Percentiles rank a stretch among this genome's conserved stretches.
Conservation (phyloP, 2,329 filamentous ascomycete species). For the Pseudogymnoascus sp. region DNA sequence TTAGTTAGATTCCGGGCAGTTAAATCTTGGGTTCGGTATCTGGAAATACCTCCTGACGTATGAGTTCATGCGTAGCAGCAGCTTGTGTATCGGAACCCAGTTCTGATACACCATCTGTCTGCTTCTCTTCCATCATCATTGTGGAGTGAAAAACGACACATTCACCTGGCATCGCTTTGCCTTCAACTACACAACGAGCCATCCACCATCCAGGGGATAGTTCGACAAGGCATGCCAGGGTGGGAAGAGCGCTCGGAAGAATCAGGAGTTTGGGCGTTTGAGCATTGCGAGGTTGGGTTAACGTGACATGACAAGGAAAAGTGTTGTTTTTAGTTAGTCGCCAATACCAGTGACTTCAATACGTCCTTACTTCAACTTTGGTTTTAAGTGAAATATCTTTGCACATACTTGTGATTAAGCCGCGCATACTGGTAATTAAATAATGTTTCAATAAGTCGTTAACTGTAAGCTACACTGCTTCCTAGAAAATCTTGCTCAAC, state of each 20-base stretch:
- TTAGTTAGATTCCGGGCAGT: neutral
- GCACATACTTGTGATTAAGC: neutral
- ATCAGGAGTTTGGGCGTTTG: conserved; percentile 5
- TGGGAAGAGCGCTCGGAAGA: neutral
- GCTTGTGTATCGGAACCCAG: neutral
- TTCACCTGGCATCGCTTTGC: neutral
- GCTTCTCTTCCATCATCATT: neutral
- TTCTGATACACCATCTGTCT: neutral
- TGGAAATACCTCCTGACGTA: neutral
- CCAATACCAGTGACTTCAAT: conserved; percentile 8
- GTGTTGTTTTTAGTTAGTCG: conserved; percentile 9
- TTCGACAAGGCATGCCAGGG: neutral
- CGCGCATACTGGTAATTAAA: neutral
- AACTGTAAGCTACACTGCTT: neutral
- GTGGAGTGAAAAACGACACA: neutral
- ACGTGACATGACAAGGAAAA: conserved; percentile 8
- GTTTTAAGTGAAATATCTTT: neutral
- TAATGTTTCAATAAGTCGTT: conserved; percentile 5
- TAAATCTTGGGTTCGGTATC: neutral
- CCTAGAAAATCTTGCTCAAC: conserved; percentile 57
- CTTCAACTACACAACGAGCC: neutral
- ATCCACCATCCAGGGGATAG: neutral
- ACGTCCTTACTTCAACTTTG: neutral
- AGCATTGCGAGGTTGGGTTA: conserved; percentile 8
- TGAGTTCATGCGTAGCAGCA: neutral